These are phyloP conservation scores for Polychytrium aggregatum DNA, from an alignment of 192 early-diverging fungal species.

Conservation along the genomic window DNA sequence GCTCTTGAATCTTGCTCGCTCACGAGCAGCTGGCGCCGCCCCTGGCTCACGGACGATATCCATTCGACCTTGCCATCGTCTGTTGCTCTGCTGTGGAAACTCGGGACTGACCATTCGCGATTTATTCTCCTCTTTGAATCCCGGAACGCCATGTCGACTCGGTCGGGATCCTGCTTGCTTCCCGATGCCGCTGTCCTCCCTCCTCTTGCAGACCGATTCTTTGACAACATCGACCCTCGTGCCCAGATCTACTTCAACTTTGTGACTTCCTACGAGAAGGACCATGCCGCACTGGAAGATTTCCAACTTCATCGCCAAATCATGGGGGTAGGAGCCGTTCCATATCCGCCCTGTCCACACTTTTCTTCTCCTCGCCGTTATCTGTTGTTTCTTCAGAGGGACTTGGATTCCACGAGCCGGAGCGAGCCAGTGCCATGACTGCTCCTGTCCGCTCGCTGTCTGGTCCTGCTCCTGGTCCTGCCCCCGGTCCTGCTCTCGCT, in stretches of 20 bases:
- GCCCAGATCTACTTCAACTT: slow-evolving; percentile 64
- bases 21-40: too few species aligned
- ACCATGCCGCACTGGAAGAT: slow-evolving; percentile 64
- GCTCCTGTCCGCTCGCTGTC: too few species aligned
- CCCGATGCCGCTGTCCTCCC: too few species aligned
- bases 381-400: too few species aligned
- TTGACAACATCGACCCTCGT: slow-evolving; percentile 34
- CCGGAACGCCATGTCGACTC: not conserved
- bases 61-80: too few species aligned
- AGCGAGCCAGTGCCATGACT: too few species aligned
- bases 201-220: slow-evolving; percentile 12
- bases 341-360: not conserved
- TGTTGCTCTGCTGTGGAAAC: not conserved
- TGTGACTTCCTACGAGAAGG: slow-evolving; percentile 51
- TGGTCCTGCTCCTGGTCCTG: not conserved
- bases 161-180: slow-evolving; percentile 4
- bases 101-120: not conserved
- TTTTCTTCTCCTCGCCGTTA: not conserved
- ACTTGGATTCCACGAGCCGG: too few species aligned
- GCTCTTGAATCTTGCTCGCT: too few species aligned
- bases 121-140: slow-evolving; percentile 1
- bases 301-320: slow-evolving; percentile 62
- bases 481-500: not conserved
- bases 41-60: too few species aligned
- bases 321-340: slow-evolving; percentile 45